Evolutionary conservation across 768 basidiomycete species (phyloP), one percentile per base, ranked within the genome.

Genomic region (Lentinus tigrinus): DNA sequence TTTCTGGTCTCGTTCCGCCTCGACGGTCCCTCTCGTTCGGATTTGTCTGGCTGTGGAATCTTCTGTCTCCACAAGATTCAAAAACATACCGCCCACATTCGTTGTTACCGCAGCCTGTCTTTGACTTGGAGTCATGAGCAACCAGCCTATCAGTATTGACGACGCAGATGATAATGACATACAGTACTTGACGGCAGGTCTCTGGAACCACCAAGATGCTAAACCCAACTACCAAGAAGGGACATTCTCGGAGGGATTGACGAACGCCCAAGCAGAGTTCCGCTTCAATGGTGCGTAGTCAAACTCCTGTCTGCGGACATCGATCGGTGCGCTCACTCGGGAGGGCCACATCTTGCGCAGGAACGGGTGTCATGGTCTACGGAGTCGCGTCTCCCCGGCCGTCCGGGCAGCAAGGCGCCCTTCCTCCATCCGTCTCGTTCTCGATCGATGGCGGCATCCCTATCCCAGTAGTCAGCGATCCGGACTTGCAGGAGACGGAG

Each of bases 301-400:
- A 34, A 24, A 23, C 11, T 16, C 10, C 34, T 24, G 16, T 21
- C 9, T 3, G 11, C 16, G 16, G 2, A 24, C 19, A 5, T 37
- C 1, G 3, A 9, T 8, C 10, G 1, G 28, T 19, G 44, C n/a
- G 46, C 31, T 31, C 31, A 31, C 31, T 11, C 11, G 31, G 31
- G 11, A 11, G n/a, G n/a, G n/a, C n/a, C n/a, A n/a, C 11, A 28
- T 16, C 10, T 17, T 11, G 7, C 21, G n/a, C 28, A 56, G 55
- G 55, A 10, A 50, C 55, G 28, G 47, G 43, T 24, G 55, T 56
- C 5, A 34, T 48, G 47, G 55, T 56, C 3, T 56, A 42, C 23
- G 55, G 55, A 14, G 55, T 56, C 26, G 55, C 40, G 21, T 40
- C 27, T 23, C 55, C 55, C 3, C 27, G 39, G 13, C 48, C 55